phyloP scores from a whole-genome alignment of 192 early-diverging fungal species.

The Paraglomus occultum region DNA sequence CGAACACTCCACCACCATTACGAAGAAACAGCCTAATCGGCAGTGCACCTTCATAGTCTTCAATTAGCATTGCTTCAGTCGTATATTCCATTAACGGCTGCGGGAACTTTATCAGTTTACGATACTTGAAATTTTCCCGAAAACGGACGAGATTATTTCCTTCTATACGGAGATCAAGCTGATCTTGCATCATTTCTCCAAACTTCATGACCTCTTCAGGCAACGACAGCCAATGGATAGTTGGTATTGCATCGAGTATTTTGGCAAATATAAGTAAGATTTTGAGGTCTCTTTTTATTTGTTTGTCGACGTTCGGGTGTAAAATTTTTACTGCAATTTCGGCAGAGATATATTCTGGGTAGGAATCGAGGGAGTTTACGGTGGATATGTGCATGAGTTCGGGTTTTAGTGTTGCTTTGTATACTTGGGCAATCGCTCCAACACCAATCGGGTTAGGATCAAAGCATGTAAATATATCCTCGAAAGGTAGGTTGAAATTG shows the following conservation, averaged over 20 bases:
- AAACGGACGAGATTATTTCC: slow-evolving; percentile 69
- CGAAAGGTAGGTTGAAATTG: slow-evolving; percentile 64
- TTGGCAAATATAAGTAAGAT: slow-evolving; percentile 75
- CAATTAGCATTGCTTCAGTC: slow-evolving; percentile 71
- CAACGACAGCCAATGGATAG: slow-evolving; percentile 79
- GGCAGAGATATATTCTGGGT: not conserved
- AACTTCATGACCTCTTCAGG: slow-evolving; percentile 89
- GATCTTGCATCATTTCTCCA: slow-evolving; percentile 88
- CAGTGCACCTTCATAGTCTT: slow-evolving; percentile 78
- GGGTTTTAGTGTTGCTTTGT: slow-evolving; percentile 54
- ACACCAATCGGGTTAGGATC: slow-evolving; percentile 79
- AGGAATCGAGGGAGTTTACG: not conserved
- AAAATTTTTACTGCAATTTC: slow-evolving; percentile 86
- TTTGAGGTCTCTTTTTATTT: slow-evolving; percentile 76
- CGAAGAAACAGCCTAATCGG: slow-evolving; percentile 75
- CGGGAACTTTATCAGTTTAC: slow-evolving; percentile 65
- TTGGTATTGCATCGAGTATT: slow-evolving; percentile 69
- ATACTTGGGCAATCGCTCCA: slow-evolving; percentile 93
- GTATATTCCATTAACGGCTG: slow-evolving; percentile 53
- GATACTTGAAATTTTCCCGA: slow-evolving; percentile 52
- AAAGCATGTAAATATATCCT: slow-evolving; percentile 77
- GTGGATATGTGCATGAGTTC: slow-evolving; percentile 31
- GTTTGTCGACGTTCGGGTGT: slow-evolving; percentile 72
- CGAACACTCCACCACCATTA: slow-evolving; percentile 63
- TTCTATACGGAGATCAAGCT: slow-evolving; percentile 84